phyloP scores from a whole-genome alignment of 2,329 filamentous ascomycete species.

The Westerdykella aurantiaca region DNA sequence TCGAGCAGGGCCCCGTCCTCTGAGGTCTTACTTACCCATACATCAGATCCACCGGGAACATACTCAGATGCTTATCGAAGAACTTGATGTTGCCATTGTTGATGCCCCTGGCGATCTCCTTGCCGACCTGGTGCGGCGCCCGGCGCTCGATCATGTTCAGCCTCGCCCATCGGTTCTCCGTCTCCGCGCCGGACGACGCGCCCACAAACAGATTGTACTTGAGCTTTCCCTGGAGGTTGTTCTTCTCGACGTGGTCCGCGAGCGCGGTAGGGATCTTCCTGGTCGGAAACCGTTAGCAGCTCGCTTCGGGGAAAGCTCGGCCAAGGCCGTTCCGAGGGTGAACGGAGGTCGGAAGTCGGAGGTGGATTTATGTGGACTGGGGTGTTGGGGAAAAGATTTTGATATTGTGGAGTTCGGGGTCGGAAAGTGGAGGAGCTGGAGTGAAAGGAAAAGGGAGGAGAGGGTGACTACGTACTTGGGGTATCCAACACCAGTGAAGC shows the following conservation, averaged over 20 bases:
- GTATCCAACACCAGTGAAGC: slow-evolving; percentile 86
- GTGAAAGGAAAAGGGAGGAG: background rate
- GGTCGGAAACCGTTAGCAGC: background rate
- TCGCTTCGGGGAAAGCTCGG: background rate
- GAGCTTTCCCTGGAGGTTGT: slow-evolving; percentile 74
- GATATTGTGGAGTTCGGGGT: background rate
- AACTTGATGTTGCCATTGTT: slow-evolving; percentile 85
- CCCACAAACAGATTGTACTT: slow-evolving; percentile 86
- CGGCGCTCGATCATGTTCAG: slow-evolving; percentile 87
- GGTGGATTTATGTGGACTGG: too few species aligned
- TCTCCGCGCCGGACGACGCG: slow-evolving; percentile 83
- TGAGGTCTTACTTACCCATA: slow-evolving; percentile 48
- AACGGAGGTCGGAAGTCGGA: background rate
- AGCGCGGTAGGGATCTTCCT: slow-evolving; percentile 79
- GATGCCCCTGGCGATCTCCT: slow-evolving; percentile 84
- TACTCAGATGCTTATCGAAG: slow-evolving; percentile 89
- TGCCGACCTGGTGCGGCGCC: slow-evolving; percentile 82
- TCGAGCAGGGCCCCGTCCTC: background rate
- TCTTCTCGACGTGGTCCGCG: slow-evolving; percentile 84
- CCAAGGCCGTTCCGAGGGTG: background rate
- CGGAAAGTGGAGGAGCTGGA: background rate
- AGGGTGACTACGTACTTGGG: slow-evolving; percentile 60
- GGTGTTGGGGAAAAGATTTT: background rate
- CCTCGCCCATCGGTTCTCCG: slow-evolving; percentile 84
- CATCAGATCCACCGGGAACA: slow-evolving; percentile 83